Percentiles rank a stretch among this genome's conserved stretches.
Conservation (phyloP, 331 rosid genomes). For the Pyracantha coccinea region DNA sequence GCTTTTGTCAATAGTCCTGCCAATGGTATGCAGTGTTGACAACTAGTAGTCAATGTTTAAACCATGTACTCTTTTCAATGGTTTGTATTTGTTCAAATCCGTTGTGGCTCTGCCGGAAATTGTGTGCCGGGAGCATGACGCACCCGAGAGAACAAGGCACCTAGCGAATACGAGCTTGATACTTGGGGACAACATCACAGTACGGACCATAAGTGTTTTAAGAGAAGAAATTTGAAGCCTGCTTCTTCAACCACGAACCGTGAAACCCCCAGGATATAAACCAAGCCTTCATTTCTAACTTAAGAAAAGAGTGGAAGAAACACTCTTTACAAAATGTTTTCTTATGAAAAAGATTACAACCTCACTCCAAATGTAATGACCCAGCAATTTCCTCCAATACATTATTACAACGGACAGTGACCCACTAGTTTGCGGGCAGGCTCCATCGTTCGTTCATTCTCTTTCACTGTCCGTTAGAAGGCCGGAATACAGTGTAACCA, state of each 20-base stretch:
- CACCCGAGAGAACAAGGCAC: too few species aligned
- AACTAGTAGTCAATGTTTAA: too few species aligned
- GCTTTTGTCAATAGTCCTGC: too few species aligned
- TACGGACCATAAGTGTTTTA: too few species aligned
- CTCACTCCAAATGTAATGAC: constrained; percentile 71
- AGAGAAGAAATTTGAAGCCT: not conserved
- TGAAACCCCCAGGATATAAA: constrained; percentile 5
- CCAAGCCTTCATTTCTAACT: constrained; percentile 28
- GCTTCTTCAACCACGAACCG: constrained; percentile 15
- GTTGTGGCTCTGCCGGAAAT: too few species aligned
- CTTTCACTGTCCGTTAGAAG: constrained; percentile 64
- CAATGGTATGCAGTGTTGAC: too few species aligned
- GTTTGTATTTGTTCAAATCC: too few species aligned
- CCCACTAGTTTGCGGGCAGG: constrained; percentile 29
- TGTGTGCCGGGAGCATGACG: too few species aligned
- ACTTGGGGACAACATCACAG: too few species aligned
- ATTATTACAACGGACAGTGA: constrained; percentile 49
- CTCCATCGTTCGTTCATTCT: constrained; percentile 12
- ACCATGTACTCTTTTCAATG: too few species aligned
- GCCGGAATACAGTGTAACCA: constrained; percentile 79
- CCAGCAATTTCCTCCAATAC: constrained; percentile 51
- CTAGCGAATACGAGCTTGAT: too few species aligned
- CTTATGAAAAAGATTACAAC: constrained; percentile 54
- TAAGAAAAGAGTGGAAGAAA: constrained; percentile 39
- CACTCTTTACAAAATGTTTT: constrained; percentile 78